Percentiles rank a stretch among this genome's conserved stretches.
Conservation (phyloP, 1,139 yeast genomes). For the Protomyces macrosporus region DNA sequence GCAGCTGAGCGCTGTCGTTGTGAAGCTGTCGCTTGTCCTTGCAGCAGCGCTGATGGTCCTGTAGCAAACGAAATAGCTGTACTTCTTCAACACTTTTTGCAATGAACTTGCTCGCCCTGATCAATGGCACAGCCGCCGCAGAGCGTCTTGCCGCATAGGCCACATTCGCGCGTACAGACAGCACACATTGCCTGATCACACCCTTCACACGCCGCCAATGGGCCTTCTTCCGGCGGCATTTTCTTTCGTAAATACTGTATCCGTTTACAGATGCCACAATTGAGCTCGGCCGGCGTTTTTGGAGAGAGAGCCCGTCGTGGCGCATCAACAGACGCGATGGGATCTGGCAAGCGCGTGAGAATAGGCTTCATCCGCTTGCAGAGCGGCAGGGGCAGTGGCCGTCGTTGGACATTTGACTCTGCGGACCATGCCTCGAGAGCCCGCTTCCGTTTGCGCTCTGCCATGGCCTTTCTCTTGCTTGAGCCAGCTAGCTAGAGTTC, state of each 20-base stretch:
- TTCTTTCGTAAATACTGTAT: background rate
- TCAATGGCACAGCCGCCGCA: constrained; percentile 13
- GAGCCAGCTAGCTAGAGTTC: too few relatives aligned
- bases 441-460: background rate
- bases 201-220: background rate
- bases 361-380: background rate
- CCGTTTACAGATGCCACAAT: background rate
- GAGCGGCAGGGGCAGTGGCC: background rate
- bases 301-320: background rate
- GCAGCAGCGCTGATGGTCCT: too few relatives aligned
- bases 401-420: background rate
- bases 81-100: background rate
- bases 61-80: background rate
- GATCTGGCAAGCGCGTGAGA: background rate
- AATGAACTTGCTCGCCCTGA: constrained; percentile 1
- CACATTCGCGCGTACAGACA: constrained; percentile 9
- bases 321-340: background rate
- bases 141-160: constrained; percentile 1
- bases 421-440: background rate
- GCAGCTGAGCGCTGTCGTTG: too few relatives aligned
- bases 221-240: background rate
- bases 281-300: background rate
- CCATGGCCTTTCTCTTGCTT: background rate
- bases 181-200: constrained; percentile 3
- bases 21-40: too few relatives aligned